Percentiles rank a stretch among this genome's conserved stretches.
These are phyloP conservation scores for Solanum stenotomum DNA, from an alignment of 257 asterid genomes.

Conservation along the genomic window DNA sequence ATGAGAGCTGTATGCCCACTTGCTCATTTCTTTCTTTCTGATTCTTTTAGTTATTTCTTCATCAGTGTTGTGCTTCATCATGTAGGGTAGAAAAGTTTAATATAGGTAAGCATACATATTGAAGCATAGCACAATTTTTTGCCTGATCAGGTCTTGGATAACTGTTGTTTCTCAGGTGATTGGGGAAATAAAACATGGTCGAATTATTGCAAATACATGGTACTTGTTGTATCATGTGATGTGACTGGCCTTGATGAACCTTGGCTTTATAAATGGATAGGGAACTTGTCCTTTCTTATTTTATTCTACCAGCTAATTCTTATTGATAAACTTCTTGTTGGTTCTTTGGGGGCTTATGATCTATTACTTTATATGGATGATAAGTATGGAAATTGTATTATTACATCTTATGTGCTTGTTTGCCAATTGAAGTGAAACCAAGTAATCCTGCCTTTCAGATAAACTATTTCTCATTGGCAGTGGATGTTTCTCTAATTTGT, in stretches of 20 bases:
- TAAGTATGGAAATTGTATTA: not conserved
- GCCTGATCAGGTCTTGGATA: not conserved
- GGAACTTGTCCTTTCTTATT: not conserved
- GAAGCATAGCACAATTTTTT: not conserved
- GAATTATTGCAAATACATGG: not conserved
- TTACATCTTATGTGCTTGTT: not conserved
- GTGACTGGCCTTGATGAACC: not conserved
- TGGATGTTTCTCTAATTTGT: not conserved
- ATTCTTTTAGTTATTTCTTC: not conserved
- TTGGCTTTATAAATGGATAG: not conserved
- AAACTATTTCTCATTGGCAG: not conserved
- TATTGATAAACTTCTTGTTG: not conserved
- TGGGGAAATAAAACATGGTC: not conserved
- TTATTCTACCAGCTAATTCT: not conserved
- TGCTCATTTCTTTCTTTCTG: not conserved
- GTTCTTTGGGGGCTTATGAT: not conserved
- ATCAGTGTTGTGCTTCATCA: not conserved
- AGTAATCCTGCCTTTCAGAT: not conserved
- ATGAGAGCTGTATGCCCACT: slow-evolving; percentile 68
- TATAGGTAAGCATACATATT: not conserved
- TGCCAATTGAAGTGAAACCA: not conserved
- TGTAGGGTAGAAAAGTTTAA: not conserved
- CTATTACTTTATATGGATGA: not conserved
- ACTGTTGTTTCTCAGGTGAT: not conserved
- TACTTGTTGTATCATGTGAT: not conserved